A percentile compares a stretch with the other conserved stretches of the same genome.
Conservation (phyloP, 306 rosid species). For the Dryas octopetala region DNA sequence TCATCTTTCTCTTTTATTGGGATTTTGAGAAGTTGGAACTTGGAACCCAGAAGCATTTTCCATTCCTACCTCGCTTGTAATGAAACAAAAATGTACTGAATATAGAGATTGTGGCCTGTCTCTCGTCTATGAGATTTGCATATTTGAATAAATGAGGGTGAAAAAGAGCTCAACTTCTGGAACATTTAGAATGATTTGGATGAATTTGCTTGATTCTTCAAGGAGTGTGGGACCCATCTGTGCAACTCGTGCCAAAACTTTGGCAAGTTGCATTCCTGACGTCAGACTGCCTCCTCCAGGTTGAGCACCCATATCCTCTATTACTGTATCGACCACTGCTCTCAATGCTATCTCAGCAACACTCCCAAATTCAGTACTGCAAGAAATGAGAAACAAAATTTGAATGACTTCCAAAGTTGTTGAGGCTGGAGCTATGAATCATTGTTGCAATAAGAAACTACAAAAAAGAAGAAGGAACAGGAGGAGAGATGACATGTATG, state of each 20-base stretch:
- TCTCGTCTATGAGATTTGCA: conserved; percentile 47
- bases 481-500: neutral
- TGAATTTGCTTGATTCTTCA: conserved; percentile 74
- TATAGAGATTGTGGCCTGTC: conserved; percentile 26
- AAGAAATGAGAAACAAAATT: conserved; percentile 8
- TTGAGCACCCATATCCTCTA: conserved; percentile 53
- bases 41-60: conserved; percentile 31
- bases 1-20: conserved; percentile 24
- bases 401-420: neutral
- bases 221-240: conserved; percentile 69
- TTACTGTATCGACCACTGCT: conserved; percentile 53
- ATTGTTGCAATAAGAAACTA: neutral
- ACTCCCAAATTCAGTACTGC: conserved; percentile 71
- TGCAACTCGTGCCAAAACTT: conserved; percentile 71
- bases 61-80: conserved; percentile 34
- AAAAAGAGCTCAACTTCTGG: conserved; percentile 82
- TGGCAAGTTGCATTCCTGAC: conserved; percentile 66
- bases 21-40: conserved; percentile 8
- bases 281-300: conserved; percentile 54
- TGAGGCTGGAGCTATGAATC: neutral
- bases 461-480: neutral
- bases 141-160: conserved; percentile 79
- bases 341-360: conserved; percentile 59
- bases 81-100: conserved; percentile 22
- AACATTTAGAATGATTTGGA: conserved; percentile 47